Conservation (phyloP, 2,329 filamentous ascomycete species). For the Ceratocystis variospora region DNA sequence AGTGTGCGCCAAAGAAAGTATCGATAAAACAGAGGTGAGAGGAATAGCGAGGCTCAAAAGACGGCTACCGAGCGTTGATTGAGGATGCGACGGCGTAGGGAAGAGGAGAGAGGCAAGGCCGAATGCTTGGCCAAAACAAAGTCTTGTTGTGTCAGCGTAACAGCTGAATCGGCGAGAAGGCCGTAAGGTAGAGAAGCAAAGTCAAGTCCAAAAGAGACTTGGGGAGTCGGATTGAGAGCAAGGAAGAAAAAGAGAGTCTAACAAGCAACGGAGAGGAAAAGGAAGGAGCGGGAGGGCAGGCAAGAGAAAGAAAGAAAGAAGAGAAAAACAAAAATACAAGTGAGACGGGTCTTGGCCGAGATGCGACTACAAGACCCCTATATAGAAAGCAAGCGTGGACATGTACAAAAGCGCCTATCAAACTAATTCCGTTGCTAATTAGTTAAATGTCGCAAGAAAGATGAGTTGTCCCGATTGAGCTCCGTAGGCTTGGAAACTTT, state of each 20-base stretch:
- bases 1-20: not conserved
- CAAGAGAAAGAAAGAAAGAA: not conserved
- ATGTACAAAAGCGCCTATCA: not conserved
- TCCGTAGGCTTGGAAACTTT: conserved; percentile 1
- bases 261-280: not conserved
- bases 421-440: not conserved
- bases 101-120: not conserved
- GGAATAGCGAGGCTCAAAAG: not conserved
- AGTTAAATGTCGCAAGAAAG: not conserved
- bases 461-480: conserved; percentile 7
- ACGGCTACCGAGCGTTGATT: not conserved
- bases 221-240: conserved; percentile 18
- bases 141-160: not conserved
- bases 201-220: not conserved
- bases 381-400: not conserved
- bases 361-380: not conserved
- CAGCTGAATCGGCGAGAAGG: conserved; percentile 3
- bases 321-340: not conserved
- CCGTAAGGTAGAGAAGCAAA: not conserved
- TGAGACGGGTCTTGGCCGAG: not conserved
- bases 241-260: not conserved
- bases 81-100: not conserved
- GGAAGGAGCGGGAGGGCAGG: not conserved
- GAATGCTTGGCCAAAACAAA: not conserved
- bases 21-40: not conserved